These are phyloP conservation scores for Pyrrhoderma noxium DNA, from an alignment of 1,284 basidiomycete genomes.

Conservation along the genomic window DNA sequence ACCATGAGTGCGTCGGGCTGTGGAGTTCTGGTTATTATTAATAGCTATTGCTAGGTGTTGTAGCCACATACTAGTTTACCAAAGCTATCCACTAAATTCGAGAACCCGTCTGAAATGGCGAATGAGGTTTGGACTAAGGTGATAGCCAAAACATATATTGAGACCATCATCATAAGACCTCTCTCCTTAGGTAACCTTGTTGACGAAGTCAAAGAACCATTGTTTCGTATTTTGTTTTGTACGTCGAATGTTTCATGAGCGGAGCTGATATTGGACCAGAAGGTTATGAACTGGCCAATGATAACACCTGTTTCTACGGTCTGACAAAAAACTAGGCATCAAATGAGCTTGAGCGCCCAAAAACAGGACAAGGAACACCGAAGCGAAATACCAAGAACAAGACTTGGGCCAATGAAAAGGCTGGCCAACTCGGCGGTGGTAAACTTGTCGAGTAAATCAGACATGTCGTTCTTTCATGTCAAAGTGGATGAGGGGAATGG, in stretches of 20 bases:
- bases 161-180: background rate
- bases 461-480: no score
- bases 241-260: background rate
- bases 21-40: no score
- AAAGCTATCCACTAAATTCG: background rate
- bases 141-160: slow-evolving; percentile 2
- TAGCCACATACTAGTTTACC: no score
- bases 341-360: no score
- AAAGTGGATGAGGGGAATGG: no score
- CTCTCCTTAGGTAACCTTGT: background rate
- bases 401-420: no score
- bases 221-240: background rate
- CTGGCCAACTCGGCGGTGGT: no score
- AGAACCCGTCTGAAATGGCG: background rate
- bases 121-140: slow-evolving; percentile 5
- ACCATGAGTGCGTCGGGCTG: background rate
- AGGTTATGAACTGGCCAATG: slow-evolving; percentile 26
- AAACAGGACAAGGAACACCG: no score
- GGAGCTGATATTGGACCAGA: slow-evolving; percentile 22
- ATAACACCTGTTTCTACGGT: slow-evolving; percentile 25
- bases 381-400: no score
- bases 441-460: no score
- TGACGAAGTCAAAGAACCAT: background rate
- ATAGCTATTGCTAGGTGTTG: no score
- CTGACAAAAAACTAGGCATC: slow-evolving; percentile 19